Base-by-base conservation (phyloP, 1,284 basidiomycete genomes). In the Cystobasidiaceae sp. region DNA sequence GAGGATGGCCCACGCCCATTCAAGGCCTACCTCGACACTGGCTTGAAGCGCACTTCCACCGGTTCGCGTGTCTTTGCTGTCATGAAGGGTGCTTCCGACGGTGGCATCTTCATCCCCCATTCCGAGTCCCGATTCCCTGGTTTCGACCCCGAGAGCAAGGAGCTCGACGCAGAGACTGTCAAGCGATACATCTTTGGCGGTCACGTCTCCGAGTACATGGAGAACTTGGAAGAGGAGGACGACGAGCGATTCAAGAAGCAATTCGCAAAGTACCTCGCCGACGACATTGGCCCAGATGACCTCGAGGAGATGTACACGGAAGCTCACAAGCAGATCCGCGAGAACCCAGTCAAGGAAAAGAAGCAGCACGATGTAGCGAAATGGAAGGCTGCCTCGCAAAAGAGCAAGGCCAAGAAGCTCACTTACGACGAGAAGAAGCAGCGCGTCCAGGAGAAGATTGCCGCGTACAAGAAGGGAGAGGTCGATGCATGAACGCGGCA, bases 231-330 rank as follows among this genome's bases (percentile, higher is more conserved):
- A 82, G 96, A 99, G 84, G 96, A 99, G 82, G 96, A 99, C 78
- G 96, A 97, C 77, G 94, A 97, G 81, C 84, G 93, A 84, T 97
- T 97, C 85, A 97, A 97, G 85, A 97, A 94, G 84, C 94, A 97
- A 78, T 97, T 97, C 81, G 77, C 94, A 13, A 84, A 86, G 39
- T 97, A 97, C 81, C 90, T 99, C 71, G 92, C 89, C 52, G 92
- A 96, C 78, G 96, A 89, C 72, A 80, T 99, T 72, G 91, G 91
- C 69, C 94, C 92, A 2, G 96, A 94, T 72, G 94, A 98, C 76
- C 92, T 98, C 3, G 93, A 98, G 80, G 96, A 97, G 78, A 88
- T 98, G 73, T 68, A 65, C 67, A 61, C 67, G 17, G 72, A 72
- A 61, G 72, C 72, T 9, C 78, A 77, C 72, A 74, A 75, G 65